Percentiles rank a stretch among this genome's conserved stretches.
Evolutionary conservation across 148 eudicot species (phyloP).

Genomic region (Silene conica): DNA sequence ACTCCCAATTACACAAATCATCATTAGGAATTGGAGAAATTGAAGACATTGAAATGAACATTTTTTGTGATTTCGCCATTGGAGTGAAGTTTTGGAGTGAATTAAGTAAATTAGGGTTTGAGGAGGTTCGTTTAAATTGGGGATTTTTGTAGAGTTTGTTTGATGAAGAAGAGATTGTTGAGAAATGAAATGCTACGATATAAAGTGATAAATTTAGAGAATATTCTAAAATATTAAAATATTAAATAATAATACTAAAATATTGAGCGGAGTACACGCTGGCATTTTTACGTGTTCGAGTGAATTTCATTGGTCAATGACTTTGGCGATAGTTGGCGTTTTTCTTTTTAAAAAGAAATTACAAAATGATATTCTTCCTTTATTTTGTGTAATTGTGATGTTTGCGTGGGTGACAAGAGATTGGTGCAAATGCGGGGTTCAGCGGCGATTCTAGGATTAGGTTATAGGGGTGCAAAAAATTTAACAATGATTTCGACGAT

Average conservation of each 20-base stretch:
- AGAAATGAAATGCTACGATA: background rate
- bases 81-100: background rate
- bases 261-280: conserved; percentile 5
- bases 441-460: no score
- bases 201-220: background rate
- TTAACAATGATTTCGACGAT: no score
- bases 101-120: background rate
- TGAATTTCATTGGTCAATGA: conserved; percentile 25
- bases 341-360: background rate
- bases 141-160: background rate
- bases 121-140: background rate
- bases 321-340: background rate
- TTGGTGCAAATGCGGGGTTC: no score
- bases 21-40: conserved; percentile 16
- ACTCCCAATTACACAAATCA: conserved; percentile 43
- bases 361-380: background rate
- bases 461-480: no score
- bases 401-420: no score
- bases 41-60: background rate
- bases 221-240: background rate
- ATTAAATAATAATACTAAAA: no score
- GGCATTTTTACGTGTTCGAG: conserved; percentile 20
- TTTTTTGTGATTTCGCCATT: conserved; percentile 24
- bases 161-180: background rate
- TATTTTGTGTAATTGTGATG: no score